Conservation (phyloP, 2,329 filamentous ascomycete genomes). For the Pestalotiopsis sp. region DNA sequence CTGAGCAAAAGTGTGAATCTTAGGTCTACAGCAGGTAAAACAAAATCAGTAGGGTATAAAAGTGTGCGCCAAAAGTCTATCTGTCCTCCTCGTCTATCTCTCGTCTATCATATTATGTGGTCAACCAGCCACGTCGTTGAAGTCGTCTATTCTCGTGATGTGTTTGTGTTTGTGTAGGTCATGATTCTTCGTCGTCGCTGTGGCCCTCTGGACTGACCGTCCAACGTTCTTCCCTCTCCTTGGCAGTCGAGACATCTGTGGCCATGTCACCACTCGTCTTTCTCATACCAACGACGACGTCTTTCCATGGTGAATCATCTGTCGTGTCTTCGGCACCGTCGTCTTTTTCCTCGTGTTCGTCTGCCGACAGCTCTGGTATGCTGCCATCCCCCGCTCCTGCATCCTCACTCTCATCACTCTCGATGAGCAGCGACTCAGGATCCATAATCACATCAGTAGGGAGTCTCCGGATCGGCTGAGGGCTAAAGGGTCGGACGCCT, state of each 20-base stretch:
- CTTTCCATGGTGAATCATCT: constrained; percentile 21
- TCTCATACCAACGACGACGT: constrained; percentile 20
- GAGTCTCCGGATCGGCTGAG: constrained; percentile 46
- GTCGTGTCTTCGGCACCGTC: constrained; percentile 16
- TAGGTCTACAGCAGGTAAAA: background rate
- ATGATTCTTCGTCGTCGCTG: background rate
- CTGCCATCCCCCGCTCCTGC: constrained; percentile 13
- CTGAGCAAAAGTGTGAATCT: background rate
- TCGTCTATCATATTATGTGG: background rate
- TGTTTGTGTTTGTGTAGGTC: background rate
- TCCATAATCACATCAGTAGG: constrained; percentile 33
- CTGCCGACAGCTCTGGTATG: constrained; percentile 13
- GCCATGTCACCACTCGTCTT: constrained; percentile 17
- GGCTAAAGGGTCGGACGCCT: constrained; percentile 62
- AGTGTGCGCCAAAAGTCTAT: constrained; percentile 1
- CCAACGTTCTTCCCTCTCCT: constrained; percentile 17
- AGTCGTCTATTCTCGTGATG: background rate
- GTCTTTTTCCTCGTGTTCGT: constrained; percentile 12
- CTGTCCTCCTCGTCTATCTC: background rate
- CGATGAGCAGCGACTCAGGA: constrained; percentile 29
- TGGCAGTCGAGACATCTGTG: constrained; percentile 17
- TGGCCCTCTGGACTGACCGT: background rate
- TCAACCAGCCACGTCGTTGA: background rate
- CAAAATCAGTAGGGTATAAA: constrained; percentile 1
- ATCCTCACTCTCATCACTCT: constrained; percentile 19